Conservation (phyloP, 2,329 filamentous ascomycete species). For the Aspergillus phoenicis region DNA sequence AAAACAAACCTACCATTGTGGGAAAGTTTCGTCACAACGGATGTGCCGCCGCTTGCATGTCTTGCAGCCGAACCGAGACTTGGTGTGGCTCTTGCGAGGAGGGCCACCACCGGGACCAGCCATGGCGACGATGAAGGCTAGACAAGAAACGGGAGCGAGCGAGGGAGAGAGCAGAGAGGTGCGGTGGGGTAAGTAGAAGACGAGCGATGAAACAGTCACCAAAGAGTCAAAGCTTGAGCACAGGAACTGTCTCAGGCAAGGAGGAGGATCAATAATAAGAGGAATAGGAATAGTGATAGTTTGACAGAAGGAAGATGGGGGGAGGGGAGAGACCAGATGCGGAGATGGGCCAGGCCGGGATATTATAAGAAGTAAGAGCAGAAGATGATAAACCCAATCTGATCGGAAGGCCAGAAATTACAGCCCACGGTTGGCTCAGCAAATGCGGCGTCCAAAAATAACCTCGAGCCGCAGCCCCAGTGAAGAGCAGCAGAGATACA, state of each 20-base stretch:
- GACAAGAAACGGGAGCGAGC: slow-evolving; percentile 5
- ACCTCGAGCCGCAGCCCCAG: slow-evolving; percentile 27
- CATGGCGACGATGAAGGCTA: slow-evolving; percentile 56
- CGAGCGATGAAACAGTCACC: slow-evolving; percentile 10
- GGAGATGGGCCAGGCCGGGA: slow-evolving; percentile 9
- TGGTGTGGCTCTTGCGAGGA: slow-evolving; percentile 89
- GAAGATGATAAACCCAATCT: slow-evolving; percentile 6
- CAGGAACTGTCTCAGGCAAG: neutral
- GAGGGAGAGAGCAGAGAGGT: slow-evolving; percentile 10
- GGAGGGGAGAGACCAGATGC: slow-evolving; percentile 6
- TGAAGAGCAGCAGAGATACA: slow-evolving; percentile 22
- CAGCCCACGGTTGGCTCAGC: slow-evolving; percentile 3
- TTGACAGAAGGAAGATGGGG: slow-evolving; percentile 4
- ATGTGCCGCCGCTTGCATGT: slow-evolving; percentile 98
- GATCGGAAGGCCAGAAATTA: neutral
- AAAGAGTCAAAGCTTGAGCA: neutral
- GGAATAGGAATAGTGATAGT: too few species aligned
- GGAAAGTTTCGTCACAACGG: slow-evolving; percentile 94
- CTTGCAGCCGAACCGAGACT: slow-evolving; percentile 97
- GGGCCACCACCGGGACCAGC: slow-evolving; percentile 93
- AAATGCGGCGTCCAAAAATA: slow-evolving; percentile 24
- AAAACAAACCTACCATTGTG: slow-evolving; percentile 76
- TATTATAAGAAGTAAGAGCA: slow-evolving; percentile 5
- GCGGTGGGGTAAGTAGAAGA: slow-evolving; percentile 2
- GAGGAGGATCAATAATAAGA: neutral